Conservation (phyloP, 139 green algal species). For the Haematococcus sp. region DNA sequence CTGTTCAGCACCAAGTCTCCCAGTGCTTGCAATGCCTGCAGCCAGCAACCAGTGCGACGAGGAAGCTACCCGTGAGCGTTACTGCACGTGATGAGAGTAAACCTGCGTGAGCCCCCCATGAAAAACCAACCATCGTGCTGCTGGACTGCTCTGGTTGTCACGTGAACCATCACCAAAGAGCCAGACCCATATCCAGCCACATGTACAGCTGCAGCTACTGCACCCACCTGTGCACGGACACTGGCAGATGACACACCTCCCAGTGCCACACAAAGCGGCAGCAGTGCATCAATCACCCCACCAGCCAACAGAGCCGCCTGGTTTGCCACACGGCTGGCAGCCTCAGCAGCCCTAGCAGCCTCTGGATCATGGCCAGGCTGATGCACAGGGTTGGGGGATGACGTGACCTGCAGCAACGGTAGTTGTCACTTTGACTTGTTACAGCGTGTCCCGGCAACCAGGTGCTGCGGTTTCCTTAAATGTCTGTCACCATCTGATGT, state of each 20-base stretch:
- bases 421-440: too few species aligned
- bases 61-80: not conserved
- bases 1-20: constrained; percentile 8
- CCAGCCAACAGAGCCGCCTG: constrained; percentile 40
- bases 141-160: too few species aligned
- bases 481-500: not conserved
- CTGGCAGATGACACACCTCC: constrained; percentile 33
- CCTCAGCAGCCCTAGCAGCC: constrained; percentile 2
- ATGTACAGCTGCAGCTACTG: not conserved
- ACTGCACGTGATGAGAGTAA: not conserved
- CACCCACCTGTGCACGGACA: constrained; percentile 42
- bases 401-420: too few species aligned
- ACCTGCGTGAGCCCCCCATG: not conserved
- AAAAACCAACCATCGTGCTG: too few species aligned
- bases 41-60: not conserved
- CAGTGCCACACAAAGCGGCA: constrained; percentile 19
- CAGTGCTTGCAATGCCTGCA: constrained; percentile 15
- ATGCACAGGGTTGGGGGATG: too few species aligned
- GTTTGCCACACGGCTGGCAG: constrained; percentile 38
- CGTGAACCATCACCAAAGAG: too few species aligned
- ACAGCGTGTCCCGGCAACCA: not conserved
- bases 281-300: constrained; percentile 39
- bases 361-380: not conserved
- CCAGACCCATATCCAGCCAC: too few species aligned
- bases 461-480: not conserved